phyloP scores from a whole-genome alignment of 495 filamentous ascomycete genomes.

The Trichoderma parareesei region DNA sequence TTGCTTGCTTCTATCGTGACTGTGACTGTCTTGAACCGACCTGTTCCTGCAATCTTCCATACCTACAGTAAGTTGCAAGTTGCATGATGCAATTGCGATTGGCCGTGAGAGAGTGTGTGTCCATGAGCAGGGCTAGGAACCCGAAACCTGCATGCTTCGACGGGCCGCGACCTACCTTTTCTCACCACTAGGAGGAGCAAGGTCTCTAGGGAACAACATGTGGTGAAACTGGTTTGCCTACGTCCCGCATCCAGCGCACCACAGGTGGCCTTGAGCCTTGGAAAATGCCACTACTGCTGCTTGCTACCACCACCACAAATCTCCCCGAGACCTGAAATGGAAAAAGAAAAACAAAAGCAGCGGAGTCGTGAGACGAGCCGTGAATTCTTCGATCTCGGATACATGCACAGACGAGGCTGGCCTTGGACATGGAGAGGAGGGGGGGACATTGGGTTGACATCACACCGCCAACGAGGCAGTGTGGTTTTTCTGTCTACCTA shows the following conservation, averaged over 20 bases:
- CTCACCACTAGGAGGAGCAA: too few relatives aligned
- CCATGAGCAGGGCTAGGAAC: too few relatives aligned
- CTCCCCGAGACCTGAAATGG: not conserved
- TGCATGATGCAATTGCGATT: too few relatives aligned
- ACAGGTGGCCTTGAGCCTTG: not conserved
- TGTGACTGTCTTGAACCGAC: not conserved
- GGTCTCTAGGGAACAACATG: too few relatives aligned
- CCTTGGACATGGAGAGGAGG: not conserved
- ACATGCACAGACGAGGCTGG: not conserved
- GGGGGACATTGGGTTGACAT: conserved; percentile 4
- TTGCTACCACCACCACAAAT: not conserved
- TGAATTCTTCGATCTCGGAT: not conserved
- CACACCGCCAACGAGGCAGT: conserved; percentile 1
- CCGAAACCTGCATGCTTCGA: too few relatives aligned
- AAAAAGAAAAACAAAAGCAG: not conserved
- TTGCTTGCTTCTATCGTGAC: not conserved
- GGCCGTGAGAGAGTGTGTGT: too few relatives aligned
- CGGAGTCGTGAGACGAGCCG: not conserved
- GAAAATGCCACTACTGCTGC: not conserved
- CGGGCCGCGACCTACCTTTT: too few relatives aligned
- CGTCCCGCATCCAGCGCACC: not conserved
- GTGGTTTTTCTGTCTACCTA: not conserved
- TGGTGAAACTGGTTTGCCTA: not conserved
- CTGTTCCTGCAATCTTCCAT: too few relatives aligned
- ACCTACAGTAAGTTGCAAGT: too few relatives aligned